Base-by-base conservation (phyloP, 2,329 filamentous ascomycete species). In the Fusarium domesticum region DNA sequence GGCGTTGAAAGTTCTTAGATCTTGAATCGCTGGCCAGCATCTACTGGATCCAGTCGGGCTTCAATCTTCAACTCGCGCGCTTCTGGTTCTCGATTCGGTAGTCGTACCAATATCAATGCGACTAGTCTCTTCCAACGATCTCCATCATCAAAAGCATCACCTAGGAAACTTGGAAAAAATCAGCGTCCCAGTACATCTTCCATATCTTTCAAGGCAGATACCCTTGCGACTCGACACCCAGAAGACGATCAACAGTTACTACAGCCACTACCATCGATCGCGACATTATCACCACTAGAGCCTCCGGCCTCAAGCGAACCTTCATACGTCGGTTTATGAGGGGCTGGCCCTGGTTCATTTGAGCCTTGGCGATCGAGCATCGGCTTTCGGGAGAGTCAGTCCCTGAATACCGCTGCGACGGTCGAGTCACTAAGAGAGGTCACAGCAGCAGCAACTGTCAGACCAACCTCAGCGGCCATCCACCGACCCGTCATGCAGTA, bases 1-100 rank as follows among this genome's bases (percentile, higher is more conserved):
- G 43, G 53, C 35, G 45, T 65, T 58, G 73, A 77, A 44, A 64
- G 67, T 35, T 67, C 73, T 32, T 72, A 70, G 59, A 73, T 72
- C 50, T 66, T 75, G 48, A 74, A 78, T 57, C 71, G 75, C 57
- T 77, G 75, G 75, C 78, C 76, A 33, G 65, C 69, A 16, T 80
- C 77, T 12, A 77, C 76, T 39, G 60, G 66, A 7, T 78, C 76
- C 33, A 78, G 71, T 47, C 70, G 66, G 51, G 64, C 68, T 30
- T 75, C 73, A 36, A 53, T 8, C 56, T 35, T 54, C 58, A 48
- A 57, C 62, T 36, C 58, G 56, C 62, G 58, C 49, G 62, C 63
- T 43, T 59, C 63, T 16, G 61, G 50, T 41, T 57, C 63, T 45
- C 67, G 68, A 51, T 49, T 55, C 33, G 66, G 67, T 31, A 68